Percentiles rank a stretch among this genome's conserved stretches.
phyloP scores from a whole-genome alignment of 768 basidiomycete genomes.

The Rhodotorula taiwanensis region DNA sequence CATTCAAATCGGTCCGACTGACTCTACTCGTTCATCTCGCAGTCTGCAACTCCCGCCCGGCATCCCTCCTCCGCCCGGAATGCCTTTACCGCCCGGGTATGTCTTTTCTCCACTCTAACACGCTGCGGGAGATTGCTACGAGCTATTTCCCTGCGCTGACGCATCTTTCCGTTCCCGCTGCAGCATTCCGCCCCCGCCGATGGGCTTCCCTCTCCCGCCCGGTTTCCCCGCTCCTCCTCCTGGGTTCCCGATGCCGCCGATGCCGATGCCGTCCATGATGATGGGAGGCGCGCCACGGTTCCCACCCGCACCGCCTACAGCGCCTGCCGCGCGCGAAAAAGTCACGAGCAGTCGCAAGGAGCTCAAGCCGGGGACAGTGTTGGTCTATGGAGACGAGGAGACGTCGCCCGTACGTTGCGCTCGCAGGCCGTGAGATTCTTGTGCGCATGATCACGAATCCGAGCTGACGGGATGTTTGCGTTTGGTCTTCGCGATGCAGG shows the following conservation, averaged over 20 bases:
- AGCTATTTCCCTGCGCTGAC: no score
- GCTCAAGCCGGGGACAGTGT: slow-evolving; percentile 38
- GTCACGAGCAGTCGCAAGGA: slow-evolving; percentile 26
- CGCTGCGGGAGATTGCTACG: no score
- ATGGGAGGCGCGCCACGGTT: slow-evolving; percentile 3
- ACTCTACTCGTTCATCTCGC: no score
- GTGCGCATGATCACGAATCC: background rate
- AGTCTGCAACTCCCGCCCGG: background rate
- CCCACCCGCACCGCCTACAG: background rate
- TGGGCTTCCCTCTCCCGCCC: slow-evolving; percentile 32
- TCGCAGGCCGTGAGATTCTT: background rate
- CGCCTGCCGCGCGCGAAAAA: background rate
- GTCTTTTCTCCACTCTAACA: no score
- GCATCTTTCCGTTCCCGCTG: no score
- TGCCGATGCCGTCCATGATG: slow-evolving; percentile 45
- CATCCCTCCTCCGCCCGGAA: slow-evolving; percentile 22
- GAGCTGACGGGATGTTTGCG: background rate
- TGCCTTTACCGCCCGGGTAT: slow-evolving; percentile 22
- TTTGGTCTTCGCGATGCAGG: slow-evolving; percentile 49
- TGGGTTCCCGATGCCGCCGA: slow-evolving; percentile 14
- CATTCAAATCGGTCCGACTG: slow-evolving; percentile 6
- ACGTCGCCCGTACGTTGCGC: slow-evolving; percentile 31
- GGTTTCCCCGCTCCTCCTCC: slow-evolving; percentile 48
- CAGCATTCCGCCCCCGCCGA: slow-evolving; percentile 36
- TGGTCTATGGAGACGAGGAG: slow-evolving; percentile 39